Evolutionary conservation across 192 early-diverging fungal species (phyloP).

Genomic region (Coemansia sp.): DNA sequence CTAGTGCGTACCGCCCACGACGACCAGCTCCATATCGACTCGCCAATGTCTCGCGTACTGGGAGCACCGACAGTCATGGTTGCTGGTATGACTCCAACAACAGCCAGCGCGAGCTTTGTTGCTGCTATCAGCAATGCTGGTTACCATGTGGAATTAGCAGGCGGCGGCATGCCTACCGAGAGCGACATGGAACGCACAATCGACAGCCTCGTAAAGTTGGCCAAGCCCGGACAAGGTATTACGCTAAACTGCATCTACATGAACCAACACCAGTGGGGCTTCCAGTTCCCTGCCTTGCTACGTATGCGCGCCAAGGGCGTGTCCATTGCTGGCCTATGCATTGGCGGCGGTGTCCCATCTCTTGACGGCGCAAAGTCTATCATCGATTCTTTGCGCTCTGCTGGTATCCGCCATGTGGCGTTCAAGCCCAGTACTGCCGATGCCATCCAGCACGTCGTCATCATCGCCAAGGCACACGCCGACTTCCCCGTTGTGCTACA

Average conservation of each 20-base stretch:
- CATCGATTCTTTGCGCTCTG: slow-evolving; percentile 70
- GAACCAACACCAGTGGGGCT: slow-evolving; percentile 82
- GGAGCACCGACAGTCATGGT: slow-evolving; percentile 93
- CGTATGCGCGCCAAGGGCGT: slow-evolving; percentile 81
- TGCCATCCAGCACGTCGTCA: slow-evolving; percentile 79
- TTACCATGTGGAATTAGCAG: slow-evolving; percentile 89
- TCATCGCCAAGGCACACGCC: slow-evolving; percentile 82
- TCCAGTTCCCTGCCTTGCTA: slow-evolving; percentile 80
- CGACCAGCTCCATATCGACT: slow-evolving; percentile 80
- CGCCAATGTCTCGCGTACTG: slow-evolving; percentile 79
- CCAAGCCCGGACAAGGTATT: slow-evolving; percentile 81
- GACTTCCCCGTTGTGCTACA: slow-evolving; percentile 90
- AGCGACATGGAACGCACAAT: slow-evolving; percentile 70
- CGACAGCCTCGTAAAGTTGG: slow-evolving; percentile 68
- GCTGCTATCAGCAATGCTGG: slow-evolving; percentile 87
- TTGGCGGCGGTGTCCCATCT: slow-evolving; percentile 92
- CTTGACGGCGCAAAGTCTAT: slow-evolving; percentile 82
- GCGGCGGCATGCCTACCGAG: slow-evolving; percentile 87
- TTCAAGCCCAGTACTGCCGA: slow-evolving; percentile 86
- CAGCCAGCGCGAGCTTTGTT: slow-evolving; percentile 77
- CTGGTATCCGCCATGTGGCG: slow-evolving; percentile 76
- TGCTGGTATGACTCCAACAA: slow-evolving; percentile 92
- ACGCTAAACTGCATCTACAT: slow-evolving; percentile 92
- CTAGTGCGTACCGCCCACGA: slow-evolving; percentile 65
- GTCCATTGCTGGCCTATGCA: slow-evolving; percentile 88